These are phyloP conservation scores for Vitis rotundifolia DNA, from an alignment of 164 flowering plant species.

Conservation along the genomic window DNA sequence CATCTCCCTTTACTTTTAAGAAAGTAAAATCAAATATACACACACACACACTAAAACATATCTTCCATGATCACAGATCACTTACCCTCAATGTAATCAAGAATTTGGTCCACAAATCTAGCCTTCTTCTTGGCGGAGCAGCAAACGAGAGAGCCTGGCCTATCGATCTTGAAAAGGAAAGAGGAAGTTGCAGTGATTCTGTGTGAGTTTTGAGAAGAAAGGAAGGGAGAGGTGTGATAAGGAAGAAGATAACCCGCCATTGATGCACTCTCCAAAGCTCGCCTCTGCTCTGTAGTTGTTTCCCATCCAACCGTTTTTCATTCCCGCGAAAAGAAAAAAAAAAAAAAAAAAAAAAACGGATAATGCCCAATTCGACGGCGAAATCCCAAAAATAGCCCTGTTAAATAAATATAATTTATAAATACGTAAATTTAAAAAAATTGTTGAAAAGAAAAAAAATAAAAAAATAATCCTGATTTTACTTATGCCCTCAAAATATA, in stretches of 20 bases:
- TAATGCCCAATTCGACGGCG: neutral
- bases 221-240: neutral
- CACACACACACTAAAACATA: too few relatives aligned
- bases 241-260: constrained; percentile 29
- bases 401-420: neutral
- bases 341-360: neutral
- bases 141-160: constrained; percentile 27
- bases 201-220: constrained; percentile 11
- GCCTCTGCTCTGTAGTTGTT: too few relatives aligned
- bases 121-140: constrained; percentile 71
- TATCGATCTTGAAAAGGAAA: constrained; percentile 7
- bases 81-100: constrained; percentile 91
- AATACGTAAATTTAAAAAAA: too few relatives aligned
- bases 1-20: too few relatives aligned
- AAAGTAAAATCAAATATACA: too few relatives aligned
- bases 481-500: too few relatives aligned
- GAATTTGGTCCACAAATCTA: constrained; percentile 79
- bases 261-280: neutral
- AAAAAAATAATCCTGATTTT: too few relatives aligned
- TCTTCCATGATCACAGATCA: too few relatives aligned
- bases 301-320: constrained; percentile 25
- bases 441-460: too few relatives aligned
- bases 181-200: neutral
- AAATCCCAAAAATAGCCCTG: neutral
- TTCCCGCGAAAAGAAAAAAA: constrained; percentile 16